A percentile compares a stretch with the other conserved stretches of the same genome.
Conservation (phyloP, 257 asterid genomes). For the Plantago major region DNA sequence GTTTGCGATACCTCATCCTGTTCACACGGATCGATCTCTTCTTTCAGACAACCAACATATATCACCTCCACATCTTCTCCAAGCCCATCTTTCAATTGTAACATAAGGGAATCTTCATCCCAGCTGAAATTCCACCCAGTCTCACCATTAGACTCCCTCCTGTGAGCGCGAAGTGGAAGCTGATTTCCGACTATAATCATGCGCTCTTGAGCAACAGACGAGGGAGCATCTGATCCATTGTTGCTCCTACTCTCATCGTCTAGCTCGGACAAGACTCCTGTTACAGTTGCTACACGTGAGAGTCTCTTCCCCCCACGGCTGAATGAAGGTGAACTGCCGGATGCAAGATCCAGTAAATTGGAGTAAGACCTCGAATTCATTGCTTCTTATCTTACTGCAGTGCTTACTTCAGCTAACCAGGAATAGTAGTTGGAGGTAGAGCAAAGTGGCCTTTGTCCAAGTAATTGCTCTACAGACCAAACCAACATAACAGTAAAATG, state of each 20-base stretch:
- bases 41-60: constrained; percentile 72
- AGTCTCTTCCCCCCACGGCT: constrained; percentile 56
- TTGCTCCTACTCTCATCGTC: constrained; percentile 72
- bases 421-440: not conserved
- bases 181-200: constrained; percentile 78
- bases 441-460: constrained; percentile 8
- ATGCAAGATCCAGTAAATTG: constrained; percentile 71
- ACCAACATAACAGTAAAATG: constrained; percentile 17
- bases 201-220: constrained; percentile 67
- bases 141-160: constrained; percentile 38
- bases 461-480: constrained; percentile 18
- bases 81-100: constrained; percentile 79
- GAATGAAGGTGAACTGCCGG: constrained; percentile 55
- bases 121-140: constrained; percentile 67
- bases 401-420: constrained; percentile 3
- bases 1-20: constrained; percentile 81
- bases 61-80: constrained; percentile 80
- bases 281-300: constrained; percentile 66
- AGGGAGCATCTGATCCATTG: constrained; percentile 67
- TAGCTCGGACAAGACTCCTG: constrained; percentile 70
- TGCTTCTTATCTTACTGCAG: constrained; percentile 1
- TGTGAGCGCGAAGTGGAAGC: constrained; percentile 63
- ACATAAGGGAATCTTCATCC: constrained; percentile 84
- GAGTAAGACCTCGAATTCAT: constrained; percentile 86
- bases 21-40: constrained; percentile 52